These are phyloP conservation scores for Ascoidea rubescens DNA, from an alignment of 805 yeast genomes.

Conservation along the genomic window DNA sequence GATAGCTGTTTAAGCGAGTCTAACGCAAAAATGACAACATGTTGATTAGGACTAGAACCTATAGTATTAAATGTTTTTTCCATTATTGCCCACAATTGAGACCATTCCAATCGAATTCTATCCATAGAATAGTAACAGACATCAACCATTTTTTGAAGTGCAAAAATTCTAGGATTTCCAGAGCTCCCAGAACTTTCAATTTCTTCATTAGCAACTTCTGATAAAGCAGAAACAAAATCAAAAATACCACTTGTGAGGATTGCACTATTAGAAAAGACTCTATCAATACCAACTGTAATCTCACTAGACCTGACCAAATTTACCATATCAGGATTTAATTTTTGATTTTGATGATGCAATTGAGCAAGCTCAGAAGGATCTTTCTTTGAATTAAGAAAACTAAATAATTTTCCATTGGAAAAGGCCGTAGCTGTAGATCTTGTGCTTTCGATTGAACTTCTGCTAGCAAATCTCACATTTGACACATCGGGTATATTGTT, in stretches of 20 bases:
- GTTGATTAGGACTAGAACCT: slow-evolving; percentile 64
- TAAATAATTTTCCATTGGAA: slow-evolving; percentile 33
- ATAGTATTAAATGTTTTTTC: slow-evolving; percentile 79
- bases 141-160: slow-evolving; percentile 91
- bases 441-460: slow-evolving; percentile 39
- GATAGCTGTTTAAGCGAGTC: slow-evolving; percentile 90
- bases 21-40: slow-evolving; percentile 78
- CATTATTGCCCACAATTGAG: slow-evolving; percentile 88
- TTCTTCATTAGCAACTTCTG: slow-evolving; percentile 81
- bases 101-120: slow-evolving; percentile 93
- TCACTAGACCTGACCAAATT: slow-evolving; percentile 48
- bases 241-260: slow-evolving; percentile 67
- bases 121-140: slow-evolving; percentile 96
- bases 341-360: slow-evolving; percentile 59
- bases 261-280: slow-evolving; percentile 72
- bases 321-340: slow-evolving; percentile 43
- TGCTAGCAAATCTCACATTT: slow-evolving; percentile 52
- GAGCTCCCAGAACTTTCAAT: slow-evolving; percentile 78
- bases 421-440: slow-evolving; percentile 19
- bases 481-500: slow-evolving; percentile 76
- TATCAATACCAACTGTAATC: slow-evolving; percentile 70
- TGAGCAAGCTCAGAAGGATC: slow-evolving; percentile 57
- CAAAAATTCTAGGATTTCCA: slow-evolving; percentile 76
- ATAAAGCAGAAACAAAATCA: slow-evolving; percentile 74
- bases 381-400: slow-evolving; percentile 38